These are phyloP conservation scores for Rhodosporidiobolus sp. DNA, from an alignment of 768 basidiomycete genomes.

Conservation along the genomic window DNA sequence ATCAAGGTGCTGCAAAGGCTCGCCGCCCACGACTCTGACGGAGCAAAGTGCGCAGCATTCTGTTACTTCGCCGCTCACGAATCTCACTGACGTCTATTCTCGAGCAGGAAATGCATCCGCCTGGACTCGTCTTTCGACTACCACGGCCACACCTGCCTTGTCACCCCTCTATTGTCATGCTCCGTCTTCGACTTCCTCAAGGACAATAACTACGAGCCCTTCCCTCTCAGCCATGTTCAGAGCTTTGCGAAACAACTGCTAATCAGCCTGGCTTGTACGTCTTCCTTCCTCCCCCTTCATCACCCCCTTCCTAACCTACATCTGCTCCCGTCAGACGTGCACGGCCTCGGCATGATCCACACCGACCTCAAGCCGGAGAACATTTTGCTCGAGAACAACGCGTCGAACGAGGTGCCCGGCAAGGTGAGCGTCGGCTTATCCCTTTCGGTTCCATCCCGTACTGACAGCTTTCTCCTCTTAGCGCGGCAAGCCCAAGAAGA, in stretches of 20 bases:
- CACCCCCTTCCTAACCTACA: not conserved
- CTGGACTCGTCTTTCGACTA: slow-evolving; percentile 92
- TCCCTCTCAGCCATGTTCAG: slow-evolving; percentile 94
- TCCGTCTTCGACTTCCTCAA: slow-evolving; percentile 99
- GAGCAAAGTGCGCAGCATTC: slow-evolving; percentile 78
- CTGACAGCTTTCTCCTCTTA: slow-evolving; percentile 51
- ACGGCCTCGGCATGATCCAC: slow-evolving; percentile 85
- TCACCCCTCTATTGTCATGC: slow-evolving; percentile 91
- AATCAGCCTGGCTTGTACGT: slow-evolving; percentile 86
- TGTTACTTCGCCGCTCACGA: slow-evolving; percentile 42
- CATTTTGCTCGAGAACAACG: slow-evolving; percentile 85
- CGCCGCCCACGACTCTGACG: slow-evolving; percentile 79
- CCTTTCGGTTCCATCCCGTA: not conserved
- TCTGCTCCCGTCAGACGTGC: slow-evolving; percentile 46
- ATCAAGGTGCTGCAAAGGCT: slow-evolving; percentile 89
- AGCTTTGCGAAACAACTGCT: slow-evolving; percentile 88
- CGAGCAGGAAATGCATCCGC: slow-evolving; percentile 89
- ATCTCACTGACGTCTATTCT: not conserved
- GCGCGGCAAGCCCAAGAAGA: slow-evolving; percentile 61
- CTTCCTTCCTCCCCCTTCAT: slow-evolving; percentile 36
- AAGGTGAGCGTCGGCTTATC: slow-evolving; percentile 42
- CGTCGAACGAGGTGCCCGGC: slow-evolving; percentile 52
- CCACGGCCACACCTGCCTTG: slow-evolving; percentile 94
- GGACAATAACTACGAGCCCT: slow-evolving; percentile 93
- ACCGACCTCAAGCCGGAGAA: slow-evolving; percentile 99